Evolutionary conservation across 2,329 filamentous ascomycete species (phyloP).

Genomic region (Cytospora mali): DNA sequence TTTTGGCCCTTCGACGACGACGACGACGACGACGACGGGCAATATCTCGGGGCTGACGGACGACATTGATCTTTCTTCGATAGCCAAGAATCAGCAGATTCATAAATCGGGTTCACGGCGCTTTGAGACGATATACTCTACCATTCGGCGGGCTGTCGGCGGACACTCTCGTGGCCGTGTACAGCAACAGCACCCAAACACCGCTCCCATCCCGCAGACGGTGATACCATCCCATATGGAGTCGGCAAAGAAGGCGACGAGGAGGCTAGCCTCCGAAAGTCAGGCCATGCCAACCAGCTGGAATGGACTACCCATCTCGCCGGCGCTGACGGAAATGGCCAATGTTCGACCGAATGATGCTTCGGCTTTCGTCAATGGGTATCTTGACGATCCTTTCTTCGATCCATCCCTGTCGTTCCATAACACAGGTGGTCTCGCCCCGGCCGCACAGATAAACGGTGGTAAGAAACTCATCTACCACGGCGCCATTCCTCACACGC

Average conservation of each 20-base stretch:
- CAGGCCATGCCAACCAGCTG: slow-evolving; percentile 10
- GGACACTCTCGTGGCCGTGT: slow-evolving; percentile 18
- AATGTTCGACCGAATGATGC: slow-evolving; percentile 16
- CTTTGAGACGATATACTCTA: slow-evolving; percentile 37
- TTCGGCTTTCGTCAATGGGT: slow-evolving; percentile 32
- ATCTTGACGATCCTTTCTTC: slow-evolving; percentile 38
- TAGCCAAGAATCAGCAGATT: slow-evolving; percentile 31
- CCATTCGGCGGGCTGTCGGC: slow-evolving; percentile 36
- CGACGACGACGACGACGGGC: slow-evolving; percentile 1
- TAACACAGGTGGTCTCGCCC: slow-evolving; percentile 19
- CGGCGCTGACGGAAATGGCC: slow-evolving; percentile 22
- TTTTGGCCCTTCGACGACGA: too few species aligned
- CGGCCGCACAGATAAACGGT: slow-evolving; percentile 17
- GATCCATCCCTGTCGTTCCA: slow-evolving; percentile 24
- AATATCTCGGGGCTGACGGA: slow-evolving; percentile 1
- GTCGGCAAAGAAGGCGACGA: slow-evolving; percentile 21
- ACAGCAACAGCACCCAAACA: slow-evolving; percentile 17
- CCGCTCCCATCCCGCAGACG: slow-evolving; percentile 20
- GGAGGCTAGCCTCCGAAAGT: slow-evolving; percentile 12
- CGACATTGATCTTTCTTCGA: slow-evolving; percentile 19
- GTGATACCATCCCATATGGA: slow-evolving; percentile 28
- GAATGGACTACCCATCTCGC: slow-evolving; percentile 28
- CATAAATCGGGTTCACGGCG: slow-evolving; percentile 29
- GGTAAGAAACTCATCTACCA: slow-evolving; percentile 20
- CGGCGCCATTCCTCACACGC: slow-evolving; percentile 38